These are phyloP conservation scores for Trypanosoma platydactyli DNA, from an alignment of 208 protist genomes.

Conservation along the genomic window DNA sequence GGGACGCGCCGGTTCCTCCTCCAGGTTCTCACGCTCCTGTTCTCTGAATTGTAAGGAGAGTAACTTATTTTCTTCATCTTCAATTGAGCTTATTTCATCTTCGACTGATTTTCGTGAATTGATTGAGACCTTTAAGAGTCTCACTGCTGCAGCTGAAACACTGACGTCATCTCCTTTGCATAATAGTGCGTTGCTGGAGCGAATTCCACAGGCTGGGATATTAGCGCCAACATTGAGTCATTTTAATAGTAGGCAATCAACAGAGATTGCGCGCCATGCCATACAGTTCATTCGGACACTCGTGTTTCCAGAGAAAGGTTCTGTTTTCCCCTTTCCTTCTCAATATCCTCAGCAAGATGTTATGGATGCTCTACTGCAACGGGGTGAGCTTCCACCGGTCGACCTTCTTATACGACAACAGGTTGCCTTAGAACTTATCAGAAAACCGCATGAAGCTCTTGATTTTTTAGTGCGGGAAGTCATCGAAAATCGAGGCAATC, in stretches of 20 bases:
- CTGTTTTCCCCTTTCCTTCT: slow-evolving; percentile 80
- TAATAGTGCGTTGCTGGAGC: slow-evolving; percentile 31
- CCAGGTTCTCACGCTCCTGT: not conserved
- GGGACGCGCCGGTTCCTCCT: slow-evolving; percentile 2
- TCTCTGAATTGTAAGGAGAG: slow-evolving; percentile 21
- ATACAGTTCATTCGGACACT: slow-evolving; percentile 54
- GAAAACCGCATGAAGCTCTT: slow-evolving; percentile 67
- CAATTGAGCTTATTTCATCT: slow-evolving; percentile 23
- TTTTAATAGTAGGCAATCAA: slow-evolving; percentile 33
- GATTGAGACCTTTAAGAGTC: slow-evolving; percentile 32
- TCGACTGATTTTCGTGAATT: slow-evolving; percentile 20
- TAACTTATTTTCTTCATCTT: slow-evolving; percentile 24
- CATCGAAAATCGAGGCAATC: slow-evolving; percentile 37
- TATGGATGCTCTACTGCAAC: slow-evolving; percentile 39
- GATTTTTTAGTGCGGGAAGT: slow-evolving; percentile 67
- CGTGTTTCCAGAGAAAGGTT: slow-evolving; percentile 68
- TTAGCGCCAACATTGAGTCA: slow-evolving; percentile 38
- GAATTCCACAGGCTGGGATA: slow-evolving; percentile 43
- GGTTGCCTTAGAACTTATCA: slow-evolving; percentile 68
- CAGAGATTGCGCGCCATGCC: slow-evolving; percentile 35
- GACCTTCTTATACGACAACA: slow-evolving; percentile 78
- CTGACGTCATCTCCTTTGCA: slow-evolving; percentile 30
- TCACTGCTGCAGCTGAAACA: slow-evolving; percentile 26
- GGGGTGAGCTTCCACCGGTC: slow-evolving; percentile 38
- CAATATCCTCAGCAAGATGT: slow-evolving; percentile 41